Percentiles rank a stretch among this genome's conserved stretches.
Evolutionary conservation across 1,139 yeast genomes (phyloP).

Genomic region (Saccharomyces pastorianus): DNA sequence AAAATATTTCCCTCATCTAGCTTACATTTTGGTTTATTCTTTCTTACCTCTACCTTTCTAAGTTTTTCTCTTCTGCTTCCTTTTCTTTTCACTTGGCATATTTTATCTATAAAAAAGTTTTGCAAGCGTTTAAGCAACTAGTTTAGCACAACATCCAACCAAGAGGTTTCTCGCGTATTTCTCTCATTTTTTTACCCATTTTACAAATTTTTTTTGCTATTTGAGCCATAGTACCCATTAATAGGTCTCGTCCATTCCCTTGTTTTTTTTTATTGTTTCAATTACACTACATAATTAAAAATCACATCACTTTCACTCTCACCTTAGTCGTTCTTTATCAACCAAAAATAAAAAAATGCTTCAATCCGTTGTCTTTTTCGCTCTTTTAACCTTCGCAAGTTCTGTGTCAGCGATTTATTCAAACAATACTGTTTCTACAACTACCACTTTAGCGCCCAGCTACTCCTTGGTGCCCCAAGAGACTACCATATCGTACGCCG

Average conservation of each 20-base stretch:
- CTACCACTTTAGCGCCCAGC: slow-evolving; percentile 3
- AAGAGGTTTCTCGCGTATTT: background rate
- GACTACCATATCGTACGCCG: slow-evolving; percentile 1
- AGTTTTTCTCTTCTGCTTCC: background rate
- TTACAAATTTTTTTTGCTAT: background rate
- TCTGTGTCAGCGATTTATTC: background rate
- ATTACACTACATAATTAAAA: background rate
- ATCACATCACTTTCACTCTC: background rate
- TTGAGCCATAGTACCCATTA: slow-evolving; percentile 5
- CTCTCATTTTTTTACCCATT: background rate
- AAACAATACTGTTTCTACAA: background rate
- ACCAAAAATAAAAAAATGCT: background rate
- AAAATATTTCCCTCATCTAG: background rate
- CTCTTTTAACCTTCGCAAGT: background rate
- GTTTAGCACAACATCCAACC: background rate
- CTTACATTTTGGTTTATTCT: background rate
- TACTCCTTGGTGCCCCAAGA: slow-evolving; percentile 2
- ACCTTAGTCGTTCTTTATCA: slow-evolving; percentile 1
- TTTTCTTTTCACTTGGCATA: background rate
- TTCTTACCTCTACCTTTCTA: background rate
- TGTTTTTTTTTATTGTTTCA: slow-evolving; percentile 1
- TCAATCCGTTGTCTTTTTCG: slow-evolving; percentile 1
- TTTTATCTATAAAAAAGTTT: background rate
- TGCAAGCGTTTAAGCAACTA: background rate
- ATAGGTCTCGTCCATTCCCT: slow-evolving; percentile 7